phyloP scores from a whole-genome alignment of 352 stramenopile genomes.

The Thalassiosira hispida region DNA sequence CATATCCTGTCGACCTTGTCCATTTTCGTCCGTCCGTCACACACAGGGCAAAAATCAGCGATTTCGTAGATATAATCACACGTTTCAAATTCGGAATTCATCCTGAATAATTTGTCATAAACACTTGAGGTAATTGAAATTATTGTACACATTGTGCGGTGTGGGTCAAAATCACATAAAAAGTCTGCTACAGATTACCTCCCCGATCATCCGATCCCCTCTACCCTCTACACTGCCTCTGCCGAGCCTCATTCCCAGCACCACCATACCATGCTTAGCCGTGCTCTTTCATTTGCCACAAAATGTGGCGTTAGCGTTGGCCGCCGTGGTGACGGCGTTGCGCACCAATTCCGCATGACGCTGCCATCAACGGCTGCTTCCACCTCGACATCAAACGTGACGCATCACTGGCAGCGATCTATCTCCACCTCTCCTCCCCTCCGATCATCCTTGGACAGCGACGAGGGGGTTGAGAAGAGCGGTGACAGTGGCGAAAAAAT shows the following conservation, averaged over 20 bases:
- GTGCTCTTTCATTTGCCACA: neutral
- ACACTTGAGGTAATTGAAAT: no score
- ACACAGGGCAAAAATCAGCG: no score
- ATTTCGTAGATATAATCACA: neutral
- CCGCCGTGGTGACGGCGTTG: neutral
- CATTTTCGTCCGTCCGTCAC: neutral
- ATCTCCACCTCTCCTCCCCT: neutral
- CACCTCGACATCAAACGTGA: neutral
- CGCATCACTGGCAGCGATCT: neutral
- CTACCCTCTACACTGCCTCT: no score
- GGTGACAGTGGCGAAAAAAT: neutral
- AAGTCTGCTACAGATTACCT: no score
- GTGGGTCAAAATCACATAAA: no score
- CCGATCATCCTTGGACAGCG: neutral
- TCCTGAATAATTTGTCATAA: no score
- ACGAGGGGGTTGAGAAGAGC: neutral
- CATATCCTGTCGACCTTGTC: neutral
- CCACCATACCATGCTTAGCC: neutral
- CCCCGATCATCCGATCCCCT: no score
- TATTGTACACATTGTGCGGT: no score
- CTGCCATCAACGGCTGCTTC: neutral
- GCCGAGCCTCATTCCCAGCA: neutral
- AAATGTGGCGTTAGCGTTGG: neutral
- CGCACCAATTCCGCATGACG: neutral
- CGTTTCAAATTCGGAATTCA: no score